Evolutionary conservation across 139 green algal species (phyloP).

Genomic region (Bryopsis sp.): DNA sequence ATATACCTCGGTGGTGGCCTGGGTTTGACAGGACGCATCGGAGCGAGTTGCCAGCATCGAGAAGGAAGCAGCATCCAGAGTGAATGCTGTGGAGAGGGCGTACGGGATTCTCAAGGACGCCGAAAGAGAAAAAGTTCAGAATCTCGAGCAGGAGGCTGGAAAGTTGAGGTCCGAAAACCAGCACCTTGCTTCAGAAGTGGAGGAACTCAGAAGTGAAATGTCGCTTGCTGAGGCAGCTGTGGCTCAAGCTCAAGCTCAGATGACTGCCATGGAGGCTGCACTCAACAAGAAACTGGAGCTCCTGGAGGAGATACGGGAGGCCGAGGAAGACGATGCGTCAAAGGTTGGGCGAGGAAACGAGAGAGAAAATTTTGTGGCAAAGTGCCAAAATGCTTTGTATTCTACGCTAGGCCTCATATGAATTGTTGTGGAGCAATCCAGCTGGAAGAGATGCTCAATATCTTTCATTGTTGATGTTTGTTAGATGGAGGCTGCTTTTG

Average conservation of each 20-base stretch:
- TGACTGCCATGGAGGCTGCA: background rate
- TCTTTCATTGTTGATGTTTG: too few species aligned
- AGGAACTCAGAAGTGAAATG: background rate
- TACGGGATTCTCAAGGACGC: background rate
- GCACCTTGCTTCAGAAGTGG: background rate
- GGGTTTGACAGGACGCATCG: background rate
- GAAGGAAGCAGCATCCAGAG: background rate
- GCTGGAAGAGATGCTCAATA: too few species aligned
- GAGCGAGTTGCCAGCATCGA: background rate
- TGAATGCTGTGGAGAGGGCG: background rate
- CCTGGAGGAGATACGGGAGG: background rate
- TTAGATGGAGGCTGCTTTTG: too few species aligned
- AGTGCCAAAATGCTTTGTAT: too few species aligned
- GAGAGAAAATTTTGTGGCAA: too few species aligned
- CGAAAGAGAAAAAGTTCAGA: background rate
- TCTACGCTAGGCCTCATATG: too few species aligned
- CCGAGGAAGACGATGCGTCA: background rate
- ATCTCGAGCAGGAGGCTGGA: background rate
- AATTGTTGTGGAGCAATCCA: too few species aligned
- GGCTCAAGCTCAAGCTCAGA: constrained; percentile 3
- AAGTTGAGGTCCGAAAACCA: background rate
- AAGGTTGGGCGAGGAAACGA: background rate
- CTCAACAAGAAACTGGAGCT: background rate
- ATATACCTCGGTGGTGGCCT: too few species aligned
- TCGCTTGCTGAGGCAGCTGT: background rate